Evolutionary conservation across 805 yeast genomes (phyloP), one percentile per base, ranked within the genome.

Genomic region (Kazachstania bromeliacearum): DNA sequence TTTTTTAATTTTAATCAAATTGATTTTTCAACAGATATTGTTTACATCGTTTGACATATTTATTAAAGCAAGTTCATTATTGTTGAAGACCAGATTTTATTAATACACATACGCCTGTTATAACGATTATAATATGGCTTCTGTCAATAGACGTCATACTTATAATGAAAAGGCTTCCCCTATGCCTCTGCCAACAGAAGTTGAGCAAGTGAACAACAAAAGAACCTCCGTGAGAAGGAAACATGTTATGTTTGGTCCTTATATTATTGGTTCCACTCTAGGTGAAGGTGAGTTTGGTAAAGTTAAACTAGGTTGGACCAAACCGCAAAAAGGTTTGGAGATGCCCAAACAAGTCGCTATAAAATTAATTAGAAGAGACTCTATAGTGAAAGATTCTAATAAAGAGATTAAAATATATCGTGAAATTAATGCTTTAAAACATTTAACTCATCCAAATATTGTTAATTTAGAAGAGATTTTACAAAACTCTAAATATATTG

Each of bases 261-360:
- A 88, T 53, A 74, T 84, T 16, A 69, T 92, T 6, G 98, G 97
- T 2, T 79, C 94, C 10, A 89, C 98, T 0, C 64, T 92, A 10
- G 98, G 98, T 23, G 96, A 92, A 62, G 98, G 98, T 33, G 98
- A 92, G 56, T 92, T 92, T 60, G 98, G 98, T 40, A 89, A 92
- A 60, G 98, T 92, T 40, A 92, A 89, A 57, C 67, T 92, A 16
- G 97, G 96, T 10, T 89, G 96, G 96, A 70, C 94, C 41, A 84
- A 83, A 56, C 30, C 37, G 20, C 3, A 19, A 23, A 32, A 14
- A 12, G 23, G 17, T 10, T 9, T 17, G 13, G 55, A 48, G 15
- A 47, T 53, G 3, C 80, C 85, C 3, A 72, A 80, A 26, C 94
- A 87, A 62, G 95, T 85, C 8, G 98, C 98, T 32, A 87, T 92